Percentiles rank a stretch among this genome's conserved stretches.
Evolutionary conservation across 2,329 filamentous ascomycete species (phyloP).

Genomic region (Microdochium nivale): DNA sequence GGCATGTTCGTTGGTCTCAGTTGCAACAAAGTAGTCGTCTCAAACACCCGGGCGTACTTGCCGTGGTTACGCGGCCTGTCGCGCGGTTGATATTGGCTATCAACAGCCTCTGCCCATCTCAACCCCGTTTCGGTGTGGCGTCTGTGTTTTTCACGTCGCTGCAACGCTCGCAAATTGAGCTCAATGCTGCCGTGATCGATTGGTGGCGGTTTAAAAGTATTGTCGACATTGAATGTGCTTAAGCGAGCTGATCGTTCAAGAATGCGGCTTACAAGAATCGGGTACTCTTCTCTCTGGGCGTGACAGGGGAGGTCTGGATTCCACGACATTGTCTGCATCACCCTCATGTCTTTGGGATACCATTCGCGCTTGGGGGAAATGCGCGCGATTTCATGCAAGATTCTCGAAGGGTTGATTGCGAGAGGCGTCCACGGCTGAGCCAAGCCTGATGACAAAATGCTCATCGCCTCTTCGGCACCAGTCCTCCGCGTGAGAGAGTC

Average conservation of each 20-base stretch:
- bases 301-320: slow-evolving; percentile 16
- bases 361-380: slow-evolving; percentile 22
- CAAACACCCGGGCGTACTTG: slow-evolving; percentile 10
- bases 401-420: fast-evolving
- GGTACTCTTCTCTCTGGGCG: slow-evolving; percentile 29
- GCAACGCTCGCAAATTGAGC: not conserved
- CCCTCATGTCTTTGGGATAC: slow-evolving; percentile 24
- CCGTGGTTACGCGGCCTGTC: slow-evolving; percentile 6
- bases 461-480: slow-evolving; percentile 51
- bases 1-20: slow-evolving; percentile 7
- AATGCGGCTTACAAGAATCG: slow-evolving; percentile 18
- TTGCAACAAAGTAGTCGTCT: slow-evolving; percentile 5
- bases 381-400: slow-evolving; percentile 12
- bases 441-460: slow-evolving; percentile 36
- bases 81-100: slow-evolving; percentile 9
- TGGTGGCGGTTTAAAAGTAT: slow-evolving; percentile 14
- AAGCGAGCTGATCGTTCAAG: slow-evolving; percentile 14
- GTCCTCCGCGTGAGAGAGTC: slow-evolving; percentile 51
- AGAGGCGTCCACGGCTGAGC: slow-evolving; percentile 40
- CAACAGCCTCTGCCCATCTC: not conserved
- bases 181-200: slow-evolving; percentile 1
- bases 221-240: slow-evolving; percentile 11
- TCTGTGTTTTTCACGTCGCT: not conserved
- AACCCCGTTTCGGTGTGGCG: not conserved
- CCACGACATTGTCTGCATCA: slow-evolving; percentile 27